These are phyloP conservation scores for Pythium apleroticum DNA, from an alignment of 352 stramenopile genomes.

Conservation along the genomic window DNA sequence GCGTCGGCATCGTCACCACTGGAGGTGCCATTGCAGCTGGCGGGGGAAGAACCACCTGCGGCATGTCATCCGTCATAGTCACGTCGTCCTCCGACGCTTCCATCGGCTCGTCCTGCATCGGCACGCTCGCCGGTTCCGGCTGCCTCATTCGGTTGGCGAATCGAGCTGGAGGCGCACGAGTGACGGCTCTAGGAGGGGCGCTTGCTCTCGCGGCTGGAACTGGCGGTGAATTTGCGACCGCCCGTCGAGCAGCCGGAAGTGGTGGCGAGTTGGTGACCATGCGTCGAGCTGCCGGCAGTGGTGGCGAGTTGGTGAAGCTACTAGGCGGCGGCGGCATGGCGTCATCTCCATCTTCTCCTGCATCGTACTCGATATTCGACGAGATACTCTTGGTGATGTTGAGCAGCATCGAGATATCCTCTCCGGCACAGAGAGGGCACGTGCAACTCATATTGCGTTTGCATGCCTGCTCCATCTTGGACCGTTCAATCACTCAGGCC, in stretches of 20 bases:
- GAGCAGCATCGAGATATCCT: constrained; percentile 75
- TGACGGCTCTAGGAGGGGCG: constrained; percentile 23
- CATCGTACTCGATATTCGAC: constrained; percentile 76
- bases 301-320: constrained; percentile 50
- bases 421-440: constrained; percentile 78
- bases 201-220: constrained; percentile 12
- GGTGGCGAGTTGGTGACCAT: constrained; percentile 47
- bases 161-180: neutral
- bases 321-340: constrained; percentile 29
- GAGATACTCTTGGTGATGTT: constrained; percentile 81
- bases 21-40: neutral
- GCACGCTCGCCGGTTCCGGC: neutral
- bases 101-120: constrained; percentile 26
- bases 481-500: neutral
- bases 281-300: constrained; percentile 22
- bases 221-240: constrained; percentile 47
- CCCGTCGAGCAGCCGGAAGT: constrained; percentile 16
- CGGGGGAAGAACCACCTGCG: neutral
- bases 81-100: constrained; percentile 21
- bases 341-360: constrained; percentile 34
- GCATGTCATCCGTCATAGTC: constrained; percentile 18
- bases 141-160: constrained; percentile 1
- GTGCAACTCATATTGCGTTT: constrained; percentile 87
- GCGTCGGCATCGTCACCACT: constrained; percentile 9
- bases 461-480: constrained; percentile 75